Percentiles rank a stretch among this genome's conserved stretches.
phyloP scores from a whole-genome alignment of 2,329 filamentous ascomycete species.

The Botrytis medusae region DNA sequence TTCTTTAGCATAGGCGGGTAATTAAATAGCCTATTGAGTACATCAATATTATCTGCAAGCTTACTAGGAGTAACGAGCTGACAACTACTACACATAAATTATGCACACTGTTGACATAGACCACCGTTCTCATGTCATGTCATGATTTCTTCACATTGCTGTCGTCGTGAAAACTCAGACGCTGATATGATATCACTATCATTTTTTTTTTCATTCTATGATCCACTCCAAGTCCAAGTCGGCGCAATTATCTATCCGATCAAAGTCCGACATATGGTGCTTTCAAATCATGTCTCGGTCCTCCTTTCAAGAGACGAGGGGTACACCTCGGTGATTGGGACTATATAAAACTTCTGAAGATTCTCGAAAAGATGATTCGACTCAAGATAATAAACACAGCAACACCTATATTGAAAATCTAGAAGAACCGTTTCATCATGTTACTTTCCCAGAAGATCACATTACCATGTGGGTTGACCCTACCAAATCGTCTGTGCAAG shows the following conservation, averaged over 20 bases:
- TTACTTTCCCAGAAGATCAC: constrained; percentile 26
- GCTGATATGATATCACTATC: neutral
- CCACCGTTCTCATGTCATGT: neutral
- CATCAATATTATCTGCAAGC: neutral
- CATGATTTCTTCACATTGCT: neutral
- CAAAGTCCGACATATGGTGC: neutral
- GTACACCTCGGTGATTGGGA: neutral
- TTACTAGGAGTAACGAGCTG: neutral
- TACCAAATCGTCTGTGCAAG: constrained; percentile 56
- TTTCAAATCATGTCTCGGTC: neutral
- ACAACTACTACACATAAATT: neutral
- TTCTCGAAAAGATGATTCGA: neutral
- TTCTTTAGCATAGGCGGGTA: neutral
- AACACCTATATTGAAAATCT: neutral
- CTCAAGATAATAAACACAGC: neutral
- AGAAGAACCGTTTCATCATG: constrained; percentile 21
- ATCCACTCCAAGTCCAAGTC: neutral
- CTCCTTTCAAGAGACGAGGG: neutral
- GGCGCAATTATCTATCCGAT: neutral
- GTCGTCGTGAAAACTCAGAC: neutral
- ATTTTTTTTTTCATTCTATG: neutral
- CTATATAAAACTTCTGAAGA: neutral
- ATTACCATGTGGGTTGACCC: constrained; percentile 51
- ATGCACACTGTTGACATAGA: neutral
- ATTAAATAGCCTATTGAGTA: neutral